Evolutionary conservation across 306 rosid genomes (phyloP), one percentile per base, ranked within the genome.

Genomic region (Dryas drummondii): DNA sequence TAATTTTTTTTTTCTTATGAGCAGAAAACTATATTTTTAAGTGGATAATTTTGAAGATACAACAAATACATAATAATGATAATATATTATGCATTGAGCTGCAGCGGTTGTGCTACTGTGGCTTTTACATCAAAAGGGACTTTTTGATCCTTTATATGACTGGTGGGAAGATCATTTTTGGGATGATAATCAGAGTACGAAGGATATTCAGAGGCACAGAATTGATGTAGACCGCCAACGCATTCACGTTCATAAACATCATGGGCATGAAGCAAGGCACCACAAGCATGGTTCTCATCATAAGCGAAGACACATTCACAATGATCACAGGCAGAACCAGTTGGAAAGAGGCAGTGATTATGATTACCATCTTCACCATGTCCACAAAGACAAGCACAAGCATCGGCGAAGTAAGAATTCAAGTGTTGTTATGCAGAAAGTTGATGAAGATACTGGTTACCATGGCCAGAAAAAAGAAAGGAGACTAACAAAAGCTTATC

Each of bases 61-160:
- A 74, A 51, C 3, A 11, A 57, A 44, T 5, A 37, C 45, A 9
- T 76, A 3, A 32, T 32, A 32, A 32, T 32, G 37, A 32, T 32
- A 32, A 76, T 46, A 59, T 58, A 63, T 56, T 80, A n/a, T 77
- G 32, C 50, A 72, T 76, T 79, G 79, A 80, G 50, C 75, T 76
- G 88, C 87, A 94, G 97, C 84, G 71, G 67, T 87, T 78, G 89
- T 94, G 76, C 59, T 91, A 6, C 75, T 94, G 68, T 94, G 98
- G 96, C 85, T 94, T 78, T 80, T 91, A 77, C 96, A 88, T 71
- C 84, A 85, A 75, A 90, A 92, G 76, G 97, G 99, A 50, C 78
- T 94, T 56, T 94, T 94, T 75, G 97, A 94, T 88, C 97, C 97
- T 70, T 46, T 91, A 44, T 92, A 90, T 74, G 96, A 94, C 51